phyloP scores from a whole-genome alignment of 495 filamentous ascomycete species.

The Ramalina intermedia region DNA sequence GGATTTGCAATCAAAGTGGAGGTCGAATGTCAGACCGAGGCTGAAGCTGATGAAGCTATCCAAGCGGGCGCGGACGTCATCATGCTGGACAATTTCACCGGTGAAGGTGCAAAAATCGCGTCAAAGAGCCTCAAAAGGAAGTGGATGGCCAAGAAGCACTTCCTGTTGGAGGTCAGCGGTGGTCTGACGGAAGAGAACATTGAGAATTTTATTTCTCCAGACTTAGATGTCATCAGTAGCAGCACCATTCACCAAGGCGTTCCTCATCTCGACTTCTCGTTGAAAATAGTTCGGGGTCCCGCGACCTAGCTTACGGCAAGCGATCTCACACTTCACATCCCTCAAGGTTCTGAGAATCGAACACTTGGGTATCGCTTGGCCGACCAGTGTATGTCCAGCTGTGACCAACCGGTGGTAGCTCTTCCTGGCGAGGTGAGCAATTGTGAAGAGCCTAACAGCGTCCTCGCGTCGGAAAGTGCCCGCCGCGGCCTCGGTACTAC shows the following conservation, averaged over 20 bases:
- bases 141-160: constrained; percentile 26
- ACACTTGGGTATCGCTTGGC: no score
- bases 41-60: constrained; percentile 82
- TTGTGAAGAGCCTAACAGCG: no score
- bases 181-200: constrained; percentile 81
- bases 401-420: no score
- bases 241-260: constrained; percentile 95
- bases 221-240: constrained; percentile 89
- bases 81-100: constrained; percentile 91
- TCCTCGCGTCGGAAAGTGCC: no score
- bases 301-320: no score
- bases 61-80: constrained; percentile 83
- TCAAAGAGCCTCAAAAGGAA: constrained; percentile 58
- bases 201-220: constrained; percentile 60
- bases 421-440: no score
- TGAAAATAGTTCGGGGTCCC: constrained; percentile 50
- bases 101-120: constrained; percentile 56
- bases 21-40: constrained; percentile 80
- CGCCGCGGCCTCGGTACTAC: no score
- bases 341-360: no score
- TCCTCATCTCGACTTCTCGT: constrained; percentile 82
- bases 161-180: constrained; percentile 83
- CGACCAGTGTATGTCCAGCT: no score
- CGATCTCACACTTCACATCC: no score
- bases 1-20: constrained; percentile 91